phyloP scores from a whole-genome alignment of 495 filamentous ascomycete species.

The Penicillium crystallinum region DNA sequence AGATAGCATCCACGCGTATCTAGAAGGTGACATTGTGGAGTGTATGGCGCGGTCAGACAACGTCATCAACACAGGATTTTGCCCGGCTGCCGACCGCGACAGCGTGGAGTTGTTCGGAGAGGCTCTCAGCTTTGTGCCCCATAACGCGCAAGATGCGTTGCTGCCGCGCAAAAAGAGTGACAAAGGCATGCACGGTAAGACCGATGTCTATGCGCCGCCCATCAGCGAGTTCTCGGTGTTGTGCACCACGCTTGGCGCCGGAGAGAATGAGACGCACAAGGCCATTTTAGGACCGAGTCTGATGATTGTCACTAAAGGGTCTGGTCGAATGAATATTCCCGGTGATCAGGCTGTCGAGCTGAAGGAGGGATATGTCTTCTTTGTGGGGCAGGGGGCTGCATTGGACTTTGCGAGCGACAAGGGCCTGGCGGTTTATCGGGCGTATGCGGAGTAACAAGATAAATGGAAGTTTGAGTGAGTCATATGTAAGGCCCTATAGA shows the following conservation, averaged over 20 bases:
- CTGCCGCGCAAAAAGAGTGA: slow-evolving; percentile 44
- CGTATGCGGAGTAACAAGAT: slow-evolving; percentile 44
- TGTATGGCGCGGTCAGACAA: slow-evolving; percentile 84
- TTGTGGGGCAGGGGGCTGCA: slow-evolving; percentile 57
- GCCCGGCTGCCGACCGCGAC: slow-evolving; percentile 57
- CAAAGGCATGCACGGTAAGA: slow-evolving; percentile 53
- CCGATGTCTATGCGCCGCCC: slow-evolving; percentile 59
- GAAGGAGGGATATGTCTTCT: slow-evolving; percentile 60
- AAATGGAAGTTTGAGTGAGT: background rate
- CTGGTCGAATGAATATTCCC: slow-evolving; percentile 52
- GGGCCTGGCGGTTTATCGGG: slow-evolving; percentile 52
- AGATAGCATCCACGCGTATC: slow-evolving; percentile 74
- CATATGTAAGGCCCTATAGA: background rate
- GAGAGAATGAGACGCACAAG: slow-evolving; percentile 54
- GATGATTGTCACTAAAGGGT: slow-evolving; percentile 58
- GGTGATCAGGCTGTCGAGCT: slow-evolving; percentile 46
- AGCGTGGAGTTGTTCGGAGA: slow-evolving; percentile 57
- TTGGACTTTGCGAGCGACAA: slow-evolving; percentile 43
- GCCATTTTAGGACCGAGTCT: slow-evolving; percentile 59
- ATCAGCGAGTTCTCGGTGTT: slow-evolving; percentile 71
- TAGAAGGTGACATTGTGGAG: slow-evolving; percentile 75
- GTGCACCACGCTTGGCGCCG: slow-evolving; percentile 49
- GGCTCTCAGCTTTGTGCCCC: slow-evolving; percentile 57
- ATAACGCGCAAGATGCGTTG: slow-evolving; percentile 48
- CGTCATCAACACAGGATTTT: slow-evolving; percentile 72